Conservation (phyloP, 768 basidiomycete genomes). For the Lentinula sp. region DNA sequence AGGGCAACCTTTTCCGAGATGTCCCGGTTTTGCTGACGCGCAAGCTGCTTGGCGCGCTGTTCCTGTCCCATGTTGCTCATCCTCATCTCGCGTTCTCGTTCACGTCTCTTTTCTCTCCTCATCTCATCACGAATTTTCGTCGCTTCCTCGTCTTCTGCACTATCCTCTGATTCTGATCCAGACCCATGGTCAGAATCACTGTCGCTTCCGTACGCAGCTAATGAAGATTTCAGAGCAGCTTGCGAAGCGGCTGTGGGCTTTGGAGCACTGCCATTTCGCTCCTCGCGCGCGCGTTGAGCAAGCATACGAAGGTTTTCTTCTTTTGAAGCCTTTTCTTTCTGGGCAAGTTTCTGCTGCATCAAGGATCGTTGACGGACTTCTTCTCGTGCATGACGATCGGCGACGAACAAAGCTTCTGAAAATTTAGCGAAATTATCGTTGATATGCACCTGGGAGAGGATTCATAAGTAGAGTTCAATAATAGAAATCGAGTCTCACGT, state of each 20-base stretch:
- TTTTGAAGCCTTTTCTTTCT: slow-evolving; percentile 96
- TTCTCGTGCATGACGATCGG: slow-evolving; percentile 95
- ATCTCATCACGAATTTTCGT: slow-evolving; percentile 84
- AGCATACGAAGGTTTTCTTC: slow-evolving; percentile 93
- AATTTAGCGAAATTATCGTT: slow-evolving; percentile 99
- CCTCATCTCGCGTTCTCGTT: slow-evolving; percentile 94
- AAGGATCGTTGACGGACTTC: slow-evolving; percentile 94
- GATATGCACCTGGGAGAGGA: slow-evolving; percentile 71
- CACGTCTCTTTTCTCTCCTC: slow-evolving; percentile 85
- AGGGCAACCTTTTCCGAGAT: slow-evolving; percentile 99
- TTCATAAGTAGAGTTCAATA: background rate
- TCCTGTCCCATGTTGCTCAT: slow-evolving; percentile 99
- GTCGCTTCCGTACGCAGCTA: slow-evolving; percentile 86
- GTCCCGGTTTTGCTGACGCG: slow-evolving; percentile 95
- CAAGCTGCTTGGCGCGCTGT: slow-evolving; percentile 91
- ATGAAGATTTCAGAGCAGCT: slow-evolving; percentile 65
- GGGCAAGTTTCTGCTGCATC: slow-evolving; percentile 98
- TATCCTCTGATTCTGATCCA: slow-evolving; percentile 47
- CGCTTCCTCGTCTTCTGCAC: slow-evolving; percentile 77
- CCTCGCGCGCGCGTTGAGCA: slow-evolving; percentile 93
- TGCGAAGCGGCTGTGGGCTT: slow-evolving; percentile 64
- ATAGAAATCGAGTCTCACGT: slow-evolving; percentile 49
- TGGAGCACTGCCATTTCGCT: slow-evolving; percentile 74
- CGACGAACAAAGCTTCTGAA: slow-evolving; percentile 91
- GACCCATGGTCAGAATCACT: slow-evolving; percentile 50